Evolutionary conservation across 352 stramenopile species (phyloP), one percentile per base, ranked within the genome.

Genomic region (Pythium monospermum): DNA sequence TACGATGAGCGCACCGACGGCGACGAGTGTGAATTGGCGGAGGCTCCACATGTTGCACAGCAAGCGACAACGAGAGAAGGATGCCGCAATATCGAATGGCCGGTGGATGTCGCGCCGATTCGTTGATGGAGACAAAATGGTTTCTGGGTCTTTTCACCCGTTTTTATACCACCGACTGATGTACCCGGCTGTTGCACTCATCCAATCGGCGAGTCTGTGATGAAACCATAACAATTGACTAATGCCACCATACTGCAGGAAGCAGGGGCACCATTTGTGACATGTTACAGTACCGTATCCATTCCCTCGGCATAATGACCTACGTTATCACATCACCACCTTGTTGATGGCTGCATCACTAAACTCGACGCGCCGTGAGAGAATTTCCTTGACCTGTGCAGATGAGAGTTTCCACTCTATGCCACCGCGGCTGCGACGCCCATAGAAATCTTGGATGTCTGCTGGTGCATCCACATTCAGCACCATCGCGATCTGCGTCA

Each of bases 301-400:
- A 36, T 40, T 33, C 5, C 28, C 30, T 61, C 37, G n/a, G 8
- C 32, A 28, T 32, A 61, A 16, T 42, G 42, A 49, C 49, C 3
- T 21, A 43, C 18, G 1, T 4, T 39, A 4, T 50, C 25, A 54
- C 49, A 91, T 57, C 3, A 66, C 59, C 28, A 93, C 54, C 45
- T 82, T 70, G 53, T 88, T 86, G 49, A 93, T 81, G 21, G 64
- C 58, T 1, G 66, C 57, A 49, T 86, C 79, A 16, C 61, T 61
- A 46, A 94, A 94, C 51, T 94, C 84, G 30, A 92, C 76, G 38
- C 84, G 81, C 23, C 76, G 69, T 15, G 82, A 74, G 25, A 94
- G 71, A 15, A 87, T 56, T 37, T 91, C 82, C 49, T 91, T 89
- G 12, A 87, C 72, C 28, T 80, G 73, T 39, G 75, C 72, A 19